phyloP scores from a whole-genome alignment of 805 yeast species.

The Starmerella floricola region DNA sequence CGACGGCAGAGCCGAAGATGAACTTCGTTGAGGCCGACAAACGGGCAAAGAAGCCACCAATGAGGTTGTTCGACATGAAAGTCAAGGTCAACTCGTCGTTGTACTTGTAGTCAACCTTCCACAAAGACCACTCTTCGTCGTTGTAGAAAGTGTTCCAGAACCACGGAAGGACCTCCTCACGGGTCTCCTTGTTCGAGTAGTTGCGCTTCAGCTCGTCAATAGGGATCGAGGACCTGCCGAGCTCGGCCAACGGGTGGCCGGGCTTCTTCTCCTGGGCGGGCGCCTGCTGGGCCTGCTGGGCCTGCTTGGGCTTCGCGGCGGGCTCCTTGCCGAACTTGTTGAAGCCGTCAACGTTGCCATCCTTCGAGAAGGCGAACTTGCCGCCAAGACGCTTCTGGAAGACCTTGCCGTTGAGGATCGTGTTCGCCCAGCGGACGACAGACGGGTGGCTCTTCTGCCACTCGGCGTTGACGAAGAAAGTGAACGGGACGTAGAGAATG shows the following conservation, averaged over 20 bases:
- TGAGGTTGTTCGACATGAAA: constrained; percentile 95
- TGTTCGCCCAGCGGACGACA: constrained; percentile 58
- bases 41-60: constrained; percentile 98
- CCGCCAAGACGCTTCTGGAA: constrained; percentile 11
- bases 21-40: constrained; percentile 81
- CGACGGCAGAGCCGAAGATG: constrained; percentile 87
- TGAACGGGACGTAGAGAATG: constrained; percentile 42
- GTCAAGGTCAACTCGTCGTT: constrained; percentile 94
- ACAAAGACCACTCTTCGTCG: constrained; percentile 85
- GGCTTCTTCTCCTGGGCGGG: constrained; percentile 45
- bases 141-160: constrained; percentile 88
- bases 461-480: constrained; percentile 12
- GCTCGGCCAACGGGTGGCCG: constrained; percentile 80
- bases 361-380: constrained; percentile 15
- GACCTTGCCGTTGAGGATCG: constrained; percentile 29
- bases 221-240: constrained; percentile 51
- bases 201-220: constrained; percentile 92
- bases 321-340: constrained; percentile 27
- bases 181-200: constrained; percentile 95
- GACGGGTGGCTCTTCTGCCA: constrained; percentile 57
- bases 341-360: constrained; percentile 5
- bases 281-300: constrained; percentile 22
- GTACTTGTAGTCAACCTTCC: constrained; percentile 93
- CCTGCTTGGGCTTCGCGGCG: constrained; percentile 33
- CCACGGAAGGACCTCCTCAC: constrained; percentile 89